Evolutionary conservation across 345 rosid genomes (phyloP).

Genomic region (Trapa bicornis): DNA sequence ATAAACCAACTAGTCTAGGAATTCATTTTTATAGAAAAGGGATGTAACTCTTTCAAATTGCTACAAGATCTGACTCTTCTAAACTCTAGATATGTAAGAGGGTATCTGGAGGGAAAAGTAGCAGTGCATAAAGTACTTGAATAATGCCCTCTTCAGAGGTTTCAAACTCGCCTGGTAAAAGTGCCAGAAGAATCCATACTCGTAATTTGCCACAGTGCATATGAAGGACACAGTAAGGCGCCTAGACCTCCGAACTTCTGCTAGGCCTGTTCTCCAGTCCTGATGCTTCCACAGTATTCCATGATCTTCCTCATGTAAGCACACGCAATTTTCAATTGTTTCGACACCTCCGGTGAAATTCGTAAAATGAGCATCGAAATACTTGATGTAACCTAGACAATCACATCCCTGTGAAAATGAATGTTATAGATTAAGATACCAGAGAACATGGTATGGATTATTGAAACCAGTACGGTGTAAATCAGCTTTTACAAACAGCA

Average conservation of each 20-base stretch:
- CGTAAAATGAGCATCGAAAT: conserved; percentile 83
- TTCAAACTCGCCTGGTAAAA: conserved; percentile 65
- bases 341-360: conserved; percentile 89
- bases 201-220: conserved; percentile 84
- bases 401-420: conserved; percentile 53
- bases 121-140: too few species aligned
- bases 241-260: conserved; percentile 87
- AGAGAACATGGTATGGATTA: neutral
- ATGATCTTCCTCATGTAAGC: conserved; percentile 90
- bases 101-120: too few species aligned
- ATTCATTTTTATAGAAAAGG: too few species aligned
- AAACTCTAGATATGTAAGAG: too few species aligned
- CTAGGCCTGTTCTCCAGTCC: conserved; percentile 94
- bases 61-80: too few species aligned
- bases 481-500: conserved; percentile 9
- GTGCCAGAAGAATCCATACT: conserved; percentile 90
- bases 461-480: neutral
- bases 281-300: conserved; percentile 94
- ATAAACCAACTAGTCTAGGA: too few species aligned
- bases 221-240: conserved; percentile 69
- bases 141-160: neutral
- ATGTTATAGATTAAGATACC: neutral
- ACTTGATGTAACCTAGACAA: conserved; percentile 77
- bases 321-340: conserved; percentile 80
- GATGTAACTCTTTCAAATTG: too few species aligned